These are phyloP conservation scores for Pistacia integerrima DNA, from an alignment of 345 rosid species.

Conservation along the genomic window DNA sequence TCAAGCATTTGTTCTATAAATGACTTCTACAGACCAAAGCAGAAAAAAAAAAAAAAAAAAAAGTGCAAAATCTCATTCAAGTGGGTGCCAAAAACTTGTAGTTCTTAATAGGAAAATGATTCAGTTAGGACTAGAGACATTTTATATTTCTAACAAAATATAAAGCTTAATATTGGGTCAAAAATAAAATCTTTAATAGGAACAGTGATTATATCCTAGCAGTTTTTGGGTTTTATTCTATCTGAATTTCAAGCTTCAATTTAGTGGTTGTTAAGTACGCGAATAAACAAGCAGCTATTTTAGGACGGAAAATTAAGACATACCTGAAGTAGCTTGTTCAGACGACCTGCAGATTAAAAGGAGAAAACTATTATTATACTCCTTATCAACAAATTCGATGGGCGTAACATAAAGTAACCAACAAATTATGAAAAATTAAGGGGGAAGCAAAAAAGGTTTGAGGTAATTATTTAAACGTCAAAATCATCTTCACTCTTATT, in stretches of 20 bases:
- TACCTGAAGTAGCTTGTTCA: conserved; percentile 81
- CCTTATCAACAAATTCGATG: conserved; percentile 15
- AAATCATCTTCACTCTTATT: not conserved
- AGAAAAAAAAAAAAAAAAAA: not conserved
- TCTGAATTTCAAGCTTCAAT: not conserved
- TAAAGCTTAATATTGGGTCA: not conserved
- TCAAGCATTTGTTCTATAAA: conserved; percentile 1
- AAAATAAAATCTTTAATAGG: not conserved
- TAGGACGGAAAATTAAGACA: conserved; percentile 1
- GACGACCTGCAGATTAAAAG: conserved; percentile 66
- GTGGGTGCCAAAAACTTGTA: not conserved
- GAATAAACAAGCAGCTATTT: conserved; percentile 5
- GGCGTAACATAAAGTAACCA: conserved; percentile 1
- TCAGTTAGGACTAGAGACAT: not conserved
- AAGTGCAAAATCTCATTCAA: not conserved
- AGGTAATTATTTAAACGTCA: not conserved
- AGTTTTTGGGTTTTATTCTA: not conserved
- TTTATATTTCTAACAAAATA: not conserved
- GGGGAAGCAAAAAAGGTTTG: not conserved
- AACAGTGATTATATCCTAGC: not conserved
- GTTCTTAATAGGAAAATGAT: conserved; percentile 2
- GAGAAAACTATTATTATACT: conserved; percentile 28
- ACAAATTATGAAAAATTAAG: not conserved
- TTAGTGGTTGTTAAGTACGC: not conserved
- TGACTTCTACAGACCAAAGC: not conserved